Base-by-base conservation (phyloP, 2,329 filamentous ascomycete species). In the Furcasterigmium sp. region DNA sequence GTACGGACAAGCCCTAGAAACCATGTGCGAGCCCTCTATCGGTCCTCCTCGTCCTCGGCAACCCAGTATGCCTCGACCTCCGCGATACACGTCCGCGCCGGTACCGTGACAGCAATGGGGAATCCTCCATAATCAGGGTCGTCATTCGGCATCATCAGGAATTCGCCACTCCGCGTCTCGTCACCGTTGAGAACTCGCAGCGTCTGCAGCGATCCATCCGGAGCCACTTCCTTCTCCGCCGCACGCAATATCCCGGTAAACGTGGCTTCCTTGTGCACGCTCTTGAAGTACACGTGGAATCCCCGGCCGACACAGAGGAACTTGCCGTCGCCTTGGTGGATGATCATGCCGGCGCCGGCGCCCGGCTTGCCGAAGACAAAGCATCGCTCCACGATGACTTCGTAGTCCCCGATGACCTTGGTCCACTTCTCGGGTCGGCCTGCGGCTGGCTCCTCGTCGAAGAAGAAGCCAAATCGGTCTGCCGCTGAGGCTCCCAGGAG, bases 111-210 rank as follows among this genome's bases (percentile, higher is more conserved):
- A 20, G 67, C 67, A 25, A 78, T 78, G 1, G 73, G 73, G 45
- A 78, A 78, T 0, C 70, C 72, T 2, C 75, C 75, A 52, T 78
- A 78, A 46, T 78, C 74, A 0, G 74, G 73, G 26, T 76, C 63
- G 26, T 76, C 70, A 45, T 69, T 75, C 1, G 73, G 76, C 76
- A 80, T 80, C 49, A 78, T 73, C 15, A 66, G 53, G 38, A 66
- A 70, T 37, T 59, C 58, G 2, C 75, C 74, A 49, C 60, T 61
- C 34, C 65, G 54, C 1, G 65, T 68, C 54, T 69, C 66, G 42
- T 69, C 66, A 8, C 66, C 66, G 28, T 68, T 68, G 4, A 68
- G 29, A 0, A 59, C 49, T 10, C 63, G 49, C 30, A 59, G 36
- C 9, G 62, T 67, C 38, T 39, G 36, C n/a, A 68, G 44, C 15